Base-by-base conservation (phyloP, 192 early-diverging fungal species). In the Entomortierella parvispora region DNA sequence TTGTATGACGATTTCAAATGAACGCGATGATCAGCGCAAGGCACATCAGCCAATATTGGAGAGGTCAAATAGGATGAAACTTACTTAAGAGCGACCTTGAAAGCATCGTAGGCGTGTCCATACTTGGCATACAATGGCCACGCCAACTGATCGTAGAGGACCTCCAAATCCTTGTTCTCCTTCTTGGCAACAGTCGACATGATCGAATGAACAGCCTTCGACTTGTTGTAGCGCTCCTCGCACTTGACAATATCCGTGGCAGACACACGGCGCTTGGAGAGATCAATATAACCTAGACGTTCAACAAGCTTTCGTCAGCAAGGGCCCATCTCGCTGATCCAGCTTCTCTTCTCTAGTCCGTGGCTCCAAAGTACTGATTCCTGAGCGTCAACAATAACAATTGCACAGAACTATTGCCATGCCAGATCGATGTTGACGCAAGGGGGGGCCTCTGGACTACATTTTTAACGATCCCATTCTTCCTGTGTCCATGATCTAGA, bases 121-220 rank as follows among this genome's bases (percentile, higher is more conserved):
- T 95, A 97, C 86, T 96, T 93, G 80, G 83, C 86, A 79, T 99
- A 97, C 55, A 99, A 84, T 32, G 96, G 95, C 97, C 97, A 99
- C 8, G 92, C 93, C 69, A 96, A 87, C 62, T 87, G 74, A 42
- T 89, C 82, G 71, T 97, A 96, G 20, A 97, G 85, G 1, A 92
- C 87, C 75, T 97, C 92, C 47, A 97, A 81, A n/a, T 89, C 87
- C 58, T 88, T 81, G 63, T 90, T 90, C 28, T 91, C 82, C 84
- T 92, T 93, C 75, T 96, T 90, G 25, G 97, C 96, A 33, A 97
- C 93, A 75, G 93, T 92, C 43, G 90, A 82, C 87, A 94, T 90
- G 80, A 94, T 94, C 62, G 87, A 89, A 80, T 94, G 93, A 17
- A 91, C 92, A 60, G 92, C 90, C 78, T 95, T 96, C 34, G 95